phyloP scores from a whole-genome alignment of 495 filamentous ascomycete species.

The Penicillium coprophilum region DNA sequence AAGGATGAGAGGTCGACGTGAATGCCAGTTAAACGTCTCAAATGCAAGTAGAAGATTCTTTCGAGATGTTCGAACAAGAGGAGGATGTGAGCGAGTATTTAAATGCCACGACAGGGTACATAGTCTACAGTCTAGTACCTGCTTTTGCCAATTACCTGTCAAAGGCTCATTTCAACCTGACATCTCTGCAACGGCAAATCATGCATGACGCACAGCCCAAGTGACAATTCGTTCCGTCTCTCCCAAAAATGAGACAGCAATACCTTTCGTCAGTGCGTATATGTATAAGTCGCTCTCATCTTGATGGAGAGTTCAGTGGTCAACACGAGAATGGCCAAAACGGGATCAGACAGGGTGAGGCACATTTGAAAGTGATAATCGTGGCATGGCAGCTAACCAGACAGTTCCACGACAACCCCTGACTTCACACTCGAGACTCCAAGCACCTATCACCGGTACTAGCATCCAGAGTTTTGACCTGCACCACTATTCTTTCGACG shows the following conservation, averaged over 20 bases:
- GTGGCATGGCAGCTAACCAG: neutral
- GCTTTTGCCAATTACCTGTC: neutral
- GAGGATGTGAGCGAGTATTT: too few species aligned
- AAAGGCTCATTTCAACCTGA: neutral
- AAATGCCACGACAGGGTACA: too few species aligned
- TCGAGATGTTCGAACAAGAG: too few species aligned
- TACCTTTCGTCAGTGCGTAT: neutral
- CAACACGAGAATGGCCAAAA: neutral
- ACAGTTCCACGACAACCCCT: neutral
- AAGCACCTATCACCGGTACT: neutral
- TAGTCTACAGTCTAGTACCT: too few species aligned
- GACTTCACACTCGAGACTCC: neutral
- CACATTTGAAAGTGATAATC: neutral
- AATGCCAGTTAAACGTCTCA: too few species aligned
- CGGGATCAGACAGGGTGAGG: neutral
- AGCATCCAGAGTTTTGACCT: neutral
- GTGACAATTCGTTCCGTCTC: neutral
- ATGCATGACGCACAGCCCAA: neutral
- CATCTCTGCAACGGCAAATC: neutral
- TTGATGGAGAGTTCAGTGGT: neutral
- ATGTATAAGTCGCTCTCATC: neutral
- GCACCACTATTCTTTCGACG: neutral
- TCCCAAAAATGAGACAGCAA: neutral
- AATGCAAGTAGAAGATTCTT: too few species aligned
- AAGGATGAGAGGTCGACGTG: too few species aligned